Conservation (phyloP, 2,329 filamentous ascomycete genomes). For the Exophiala sp. region DNA sequence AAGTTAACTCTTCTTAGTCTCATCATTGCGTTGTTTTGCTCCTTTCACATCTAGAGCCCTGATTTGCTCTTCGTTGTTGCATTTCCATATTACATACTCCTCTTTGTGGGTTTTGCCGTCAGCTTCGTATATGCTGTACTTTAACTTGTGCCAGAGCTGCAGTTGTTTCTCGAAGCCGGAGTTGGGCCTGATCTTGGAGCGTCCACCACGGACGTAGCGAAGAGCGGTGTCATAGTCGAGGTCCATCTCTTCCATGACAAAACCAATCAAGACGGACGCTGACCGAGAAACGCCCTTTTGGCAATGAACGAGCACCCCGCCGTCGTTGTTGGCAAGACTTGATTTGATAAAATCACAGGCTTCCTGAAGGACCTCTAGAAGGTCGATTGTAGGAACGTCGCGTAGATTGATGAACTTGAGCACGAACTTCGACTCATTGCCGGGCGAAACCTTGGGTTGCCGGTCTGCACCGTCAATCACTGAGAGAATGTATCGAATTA, state of each 20-base stretch:
- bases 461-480: conserved; percentile 13
- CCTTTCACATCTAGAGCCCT: conserved; percentile 4
- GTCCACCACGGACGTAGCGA: conserved; percentile 13
- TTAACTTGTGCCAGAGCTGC: conserved; percentile 16
- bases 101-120: conserved; percentile 15
- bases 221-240: conserved; percentile 21
- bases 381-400: conserved; percentile 11
- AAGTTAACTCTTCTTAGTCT: background rate
- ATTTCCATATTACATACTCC: conserved; percentile 17
- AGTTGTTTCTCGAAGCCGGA: conserved; percentile 20
- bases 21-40: background rate
- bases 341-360: conserved; percentile 19
- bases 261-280: conserved; percentile 19
- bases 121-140: conserved; percentile 16
- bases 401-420: conserved; percentile 21
- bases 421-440: conserved; percentile 20
- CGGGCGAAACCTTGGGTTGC: conserved; percentile 15
- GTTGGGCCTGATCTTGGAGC: conserved; percentile 21
- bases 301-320: conserved; percentile 25
- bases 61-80: conserved; percentile 15
- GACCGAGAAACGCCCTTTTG: conserved; percentile 25
- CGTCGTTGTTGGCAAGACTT: conserved; percentile 15
- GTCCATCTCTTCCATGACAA: conserved; percentile 23
- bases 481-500: conserved; percentile 22
- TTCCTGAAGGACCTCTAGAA: conserved; percentile 17